Percentiles rank a stretch among this genome's conserved stretches.
These are phyloP conservation scores for Zygosaccharomyces rouxii DNA, from an alignment of 805 yeast genomes.

Conservation along the genomic window DNA sequence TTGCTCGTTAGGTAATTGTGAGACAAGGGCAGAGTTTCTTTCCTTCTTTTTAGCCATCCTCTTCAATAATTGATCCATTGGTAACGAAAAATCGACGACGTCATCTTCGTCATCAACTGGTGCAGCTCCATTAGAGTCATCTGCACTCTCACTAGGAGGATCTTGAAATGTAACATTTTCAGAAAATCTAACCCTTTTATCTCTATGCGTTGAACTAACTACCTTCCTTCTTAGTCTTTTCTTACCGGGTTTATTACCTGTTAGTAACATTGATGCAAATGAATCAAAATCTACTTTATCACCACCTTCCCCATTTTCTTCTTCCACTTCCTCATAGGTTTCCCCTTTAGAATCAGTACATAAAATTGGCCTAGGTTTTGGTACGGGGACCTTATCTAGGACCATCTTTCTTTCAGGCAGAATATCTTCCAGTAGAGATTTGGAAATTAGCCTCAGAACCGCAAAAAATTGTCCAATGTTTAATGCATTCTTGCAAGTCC, in stretches of 20 bases:
- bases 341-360: constrained; percentile 53
- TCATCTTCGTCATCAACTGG: constrained; percentile 18
- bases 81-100: constrained; percentile 55
- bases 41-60: constrained; percentile 37
- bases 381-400: constrained; percentile 56
- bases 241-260: constrained; percentile 67
- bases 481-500: constrained; percentile 50
- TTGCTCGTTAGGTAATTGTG: constrained; percentile 32
- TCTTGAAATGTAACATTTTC: constrained; percentile 51
- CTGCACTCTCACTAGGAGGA: constrained; percentile 15
- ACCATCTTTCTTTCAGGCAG: constrained; percentile 54
- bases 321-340: constrained; percentile 39
- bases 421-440: constrained; percentile 48
- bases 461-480: constrained; percentile 93
- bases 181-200: constrained; percentile 67
- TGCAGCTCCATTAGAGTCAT: constrained; percentile 2
- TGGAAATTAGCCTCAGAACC: constrained; percentile 72
- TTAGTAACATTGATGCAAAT: constrained; percentile 75
- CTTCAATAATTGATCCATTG: constrained; percentile 69
- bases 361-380: constrained; percentile 75
- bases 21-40: constrained; percentile 26
- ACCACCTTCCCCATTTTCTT: constrained; percentile 19
- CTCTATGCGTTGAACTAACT: constrained; percentile 36
- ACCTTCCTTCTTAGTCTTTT: constrained; percentile 33
- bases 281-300: constrained; percentile 71